These are phyloP conservation scores for Erodium chrysanthum DNA, from an alignment of 441 rosid genomes.

Conservation along the genomic window DNA sequence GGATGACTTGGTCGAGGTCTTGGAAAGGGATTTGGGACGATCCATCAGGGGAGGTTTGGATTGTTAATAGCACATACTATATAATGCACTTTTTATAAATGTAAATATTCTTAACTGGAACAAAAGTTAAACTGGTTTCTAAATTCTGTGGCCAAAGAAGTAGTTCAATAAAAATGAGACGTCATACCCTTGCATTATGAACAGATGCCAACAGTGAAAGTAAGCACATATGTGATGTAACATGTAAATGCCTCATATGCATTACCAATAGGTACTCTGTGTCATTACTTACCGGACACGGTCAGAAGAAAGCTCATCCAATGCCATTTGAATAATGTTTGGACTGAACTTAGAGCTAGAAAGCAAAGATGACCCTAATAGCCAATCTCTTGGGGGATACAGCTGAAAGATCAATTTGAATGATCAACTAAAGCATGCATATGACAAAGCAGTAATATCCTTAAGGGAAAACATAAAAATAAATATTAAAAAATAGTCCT, in stretches of 20 bases:
- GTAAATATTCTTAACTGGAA: no score
- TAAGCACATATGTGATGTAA: no score
- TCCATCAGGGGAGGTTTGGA: no score
- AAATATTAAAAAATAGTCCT: neutral
- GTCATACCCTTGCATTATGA: no score
- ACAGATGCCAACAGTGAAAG: no score
- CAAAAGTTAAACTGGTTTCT: no score
- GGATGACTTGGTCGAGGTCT: no score
- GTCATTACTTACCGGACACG: constrained; percentile 49
- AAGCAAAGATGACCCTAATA: constrained; percentile 67
- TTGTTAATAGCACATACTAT: no score
- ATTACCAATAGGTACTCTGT: neutral
- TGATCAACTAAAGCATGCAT: neutral
- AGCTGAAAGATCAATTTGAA: constrained; percentile 26
- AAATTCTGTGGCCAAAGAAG: no score
- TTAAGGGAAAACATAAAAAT: neutral
- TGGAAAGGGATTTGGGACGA: no score
- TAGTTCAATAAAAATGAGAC: no score
- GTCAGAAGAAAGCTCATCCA: constrained; percentile 54
- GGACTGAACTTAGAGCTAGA: constrained; percentile 42
- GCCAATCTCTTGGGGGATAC: constrained; percentile 75
- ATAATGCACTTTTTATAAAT: no score
- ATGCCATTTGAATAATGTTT: constrained; percentile 34
- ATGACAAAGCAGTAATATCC: neutral
- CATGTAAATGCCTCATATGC: neutral